Evolutionary conservation across 208 protist species (phyloP).

Genomic region (Trypanosoma congolense): DNA sequence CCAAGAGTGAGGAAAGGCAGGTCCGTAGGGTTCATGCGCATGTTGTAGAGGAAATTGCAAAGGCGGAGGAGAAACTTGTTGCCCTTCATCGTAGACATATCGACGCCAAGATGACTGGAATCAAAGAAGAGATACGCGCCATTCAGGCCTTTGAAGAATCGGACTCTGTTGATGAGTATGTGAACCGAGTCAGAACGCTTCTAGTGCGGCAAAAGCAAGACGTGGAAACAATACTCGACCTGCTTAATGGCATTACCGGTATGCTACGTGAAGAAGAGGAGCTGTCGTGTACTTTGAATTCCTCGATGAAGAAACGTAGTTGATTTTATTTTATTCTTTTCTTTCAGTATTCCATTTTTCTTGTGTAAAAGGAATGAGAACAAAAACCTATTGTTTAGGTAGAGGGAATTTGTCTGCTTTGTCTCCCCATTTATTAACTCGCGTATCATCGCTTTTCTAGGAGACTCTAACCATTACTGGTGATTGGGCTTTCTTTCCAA

Average conservation of each 20-base stretch:
- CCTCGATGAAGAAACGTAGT: conserved; percentile 33
- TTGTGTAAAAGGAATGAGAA: too few relatives aligned
- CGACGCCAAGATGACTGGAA: conserved; percentile 90
- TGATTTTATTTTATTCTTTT: conserved; percentile 6
- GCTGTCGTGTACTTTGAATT: conserved; percentile 75
- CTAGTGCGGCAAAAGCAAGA: conserved; percentile 72
- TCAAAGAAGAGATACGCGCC: conserved; percentile 90
- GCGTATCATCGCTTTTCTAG: too few relatives aligned
- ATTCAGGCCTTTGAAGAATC: conserved; percentile 90
- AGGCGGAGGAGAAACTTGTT: conserved; percentile 93
- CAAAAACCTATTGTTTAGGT: too few relatives aligned
- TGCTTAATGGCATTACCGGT: conserved; percentile 62
- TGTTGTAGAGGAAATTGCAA: conserved; percentile 90
- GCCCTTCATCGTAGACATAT: conserved; percentile 90
- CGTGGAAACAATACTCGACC: conserved; percentile 66
- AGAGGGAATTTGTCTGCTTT: too few relatives aligned
- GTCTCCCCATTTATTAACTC: too few relatives aligned
- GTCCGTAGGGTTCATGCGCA: conserved; percentile 86
- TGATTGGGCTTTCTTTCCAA: too few relatives aligned
- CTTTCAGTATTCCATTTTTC: too few relatives aligned
- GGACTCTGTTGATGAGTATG: conserved; percentile 89
- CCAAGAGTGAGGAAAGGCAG: conserved; percentile 70
- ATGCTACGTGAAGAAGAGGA: conserved; percentile 89
- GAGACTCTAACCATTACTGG: too few relatives aligned
- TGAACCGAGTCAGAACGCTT: conserved; percentile 56